Base-by-base conservation (phyloP, 176 grass and related monocot genomes). In the Triticum turgidum region DNA sequence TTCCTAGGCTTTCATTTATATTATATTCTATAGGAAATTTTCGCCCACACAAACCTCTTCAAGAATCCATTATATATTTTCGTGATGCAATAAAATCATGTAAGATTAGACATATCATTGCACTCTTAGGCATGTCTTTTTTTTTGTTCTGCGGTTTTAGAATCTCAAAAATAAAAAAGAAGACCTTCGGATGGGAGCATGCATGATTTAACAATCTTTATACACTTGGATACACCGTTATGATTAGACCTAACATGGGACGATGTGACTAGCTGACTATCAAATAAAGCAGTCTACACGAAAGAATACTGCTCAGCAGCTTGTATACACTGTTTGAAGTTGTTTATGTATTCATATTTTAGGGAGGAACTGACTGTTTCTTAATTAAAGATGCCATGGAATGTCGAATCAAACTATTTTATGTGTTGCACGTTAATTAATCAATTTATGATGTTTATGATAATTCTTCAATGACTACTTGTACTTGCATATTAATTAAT, bases 351-450 rank as follows among this genome's bases (percentile, higher is more conserved):
- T 42, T 72, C 39, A 42, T 42, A 72, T 6, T 71, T 72, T 42
- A 42, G 37, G 37, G 10, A 6, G 21, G 10, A 42, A 72, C 21
- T 72, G 4, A 42, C 6, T 42, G 10, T 41, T 72, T 11, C 2
- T 82, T 51, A 35, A 21, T 61, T 73, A 14, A 88, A 52, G 18
- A 66, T 90, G 66, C 67, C 14, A 87, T 83, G 74, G 74, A 83
- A 58, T 72, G 33, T 83, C 66, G 56, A 86, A 83, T 86, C 80
- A 69, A 70, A 82, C 22, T 68, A 58, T 54, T 30, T 10, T 61
- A 63, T 44, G 17, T 41, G 20, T 89, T 35, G 1, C n/a, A 78
- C n/a, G 41, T 51, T 77, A n/a, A 30, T 25, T 65, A 81, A 47
- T 11, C 6, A 58, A 58, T 58, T 58, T 81, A 47, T 39, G 37